Conservation (phyloP, 345 rosid genomes). For the Balakata baccata region DNA sequence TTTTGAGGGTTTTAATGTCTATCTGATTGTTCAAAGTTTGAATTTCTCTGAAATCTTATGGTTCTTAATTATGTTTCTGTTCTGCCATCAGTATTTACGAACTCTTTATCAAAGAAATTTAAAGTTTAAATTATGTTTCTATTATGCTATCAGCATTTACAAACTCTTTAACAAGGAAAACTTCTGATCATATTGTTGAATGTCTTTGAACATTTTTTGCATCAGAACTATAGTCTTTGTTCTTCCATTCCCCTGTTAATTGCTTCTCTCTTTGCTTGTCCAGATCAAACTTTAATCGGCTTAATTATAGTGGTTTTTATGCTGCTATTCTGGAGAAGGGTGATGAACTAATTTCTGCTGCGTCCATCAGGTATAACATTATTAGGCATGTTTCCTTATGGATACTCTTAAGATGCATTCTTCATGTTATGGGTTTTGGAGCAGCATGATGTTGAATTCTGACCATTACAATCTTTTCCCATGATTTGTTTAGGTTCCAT, state of each 20-base stretch:
- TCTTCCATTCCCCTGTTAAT: background rate
- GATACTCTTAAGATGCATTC: background rate
- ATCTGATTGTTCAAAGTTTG: background rate
- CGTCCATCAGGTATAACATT: slow-evolving; percentile 64
- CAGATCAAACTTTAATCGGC: slow-evolving; percentile 79
- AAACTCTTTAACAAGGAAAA: no score
- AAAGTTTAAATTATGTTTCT: no score
- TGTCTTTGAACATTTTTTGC: background rate
- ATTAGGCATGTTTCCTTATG: background rate
- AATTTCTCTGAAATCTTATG: background rate
- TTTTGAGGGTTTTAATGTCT: background rate
- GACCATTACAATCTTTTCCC: slow-evolving; percentile 6
- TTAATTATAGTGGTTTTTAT: slow-evolving; percentile 73
- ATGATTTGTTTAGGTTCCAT: slow-evolving; percentile 22
- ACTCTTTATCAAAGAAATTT: no score
- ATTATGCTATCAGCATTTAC: no score
- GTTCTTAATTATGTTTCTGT: background rate
- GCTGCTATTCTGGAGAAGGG: slow-evolving; percentile 81
- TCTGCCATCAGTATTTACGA: background rate
- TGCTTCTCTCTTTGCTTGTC: slow-evolving; percentile 7
- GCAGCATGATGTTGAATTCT: background rate
- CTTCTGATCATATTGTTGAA: no score
- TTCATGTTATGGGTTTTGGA: background rate
- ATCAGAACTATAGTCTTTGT: background rate
- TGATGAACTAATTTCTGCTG: slow-evolving; percentile 78